Base-by-base conservation (phyloP, 2,329 filamentous ascomycete genomes). In the Massarina eburnea region DNA sequence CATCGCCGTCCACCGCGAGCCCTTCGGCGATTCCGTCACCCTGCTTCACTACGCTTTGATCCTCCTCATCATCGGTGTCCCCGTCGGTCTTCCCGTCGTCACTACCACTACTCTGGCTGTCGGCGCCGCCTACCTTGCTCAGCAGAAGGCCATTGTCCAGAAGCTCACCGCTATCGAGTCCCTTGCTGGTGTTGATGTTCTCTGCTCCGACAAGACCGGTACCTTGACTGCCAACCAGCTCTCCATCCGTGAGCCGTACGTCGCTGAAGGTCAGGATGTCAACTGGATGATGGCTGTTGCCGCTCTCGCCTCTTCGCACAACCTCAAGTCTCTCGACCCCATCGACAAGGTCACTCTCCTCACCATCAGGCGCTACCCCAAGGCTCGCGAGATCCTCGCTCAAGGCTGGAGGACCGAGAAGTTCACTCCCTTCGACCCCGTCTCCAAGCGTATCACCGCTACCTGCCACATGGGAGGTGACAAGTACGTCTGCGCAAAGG, bases 221-320 rank as follows among this genome's bases (percentile, higher is more conserved):
- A 90, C 86, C 26, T 78, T 89, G 59, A 87, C 84, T 47, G 84
- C 84, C 58, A 87, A 87, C 71, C 85, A 89, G 76, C 79, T 89
- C 42, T 85, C 81, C 63, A 86, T 89, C 64, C 85, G 86, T 68
- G 86, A 89, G 66, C 86, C 86, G 17, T 89, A 85, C 72, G 85
- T 89, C 48, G 82, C 84, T 50, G 86, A 89, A 71, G 86, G 86
- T 60, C 82, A 88, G 66, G 85, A 89, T 71, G 82, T 89, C 70
- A 86, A 89, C 77, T 89, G 85, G 85, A 89, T 89, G 85, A 89
- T 89, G 86, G 85, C 86, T 54, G 86, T 88, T 49, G 86, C 86
- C 49, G 86, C 86, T 50, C 80, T 89, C 45, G 86, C 86, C 46
- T 89, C 85, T 41, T 89, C 86, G 52, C 86, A 89, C 77, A 89